Evolutionary conservation across 345 rosid species (phyloP).

Genomic region (Kandelia obovata): DNA sequence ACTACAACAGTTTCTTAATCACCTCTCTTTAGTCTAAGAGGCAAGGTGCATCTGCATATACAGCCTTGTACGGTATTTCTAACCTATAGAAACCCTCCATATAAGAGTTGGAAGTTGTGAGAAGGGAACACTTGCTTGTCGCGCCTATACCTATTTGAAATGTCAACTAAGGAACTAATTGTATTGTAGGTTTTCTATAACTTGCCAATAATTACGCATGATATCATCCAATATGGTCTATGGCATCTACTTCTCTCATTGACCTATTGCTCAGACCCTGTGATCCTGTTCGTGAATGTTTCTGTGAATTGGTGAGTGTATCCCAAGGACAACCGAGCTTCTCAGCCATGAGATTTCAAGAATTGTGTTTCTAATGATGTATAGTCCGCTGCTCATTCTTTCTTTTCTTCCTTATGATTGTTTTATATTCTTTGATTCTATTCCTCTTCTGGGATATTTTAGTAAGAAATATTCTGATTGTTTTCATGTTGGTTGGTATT

Average conservation of each 20-base stretch:
- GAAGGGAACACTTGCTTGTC: too few relatives aligned
- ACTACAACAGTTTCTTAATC: neutral
- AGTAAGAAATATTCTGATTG: conserved; percentile 1
- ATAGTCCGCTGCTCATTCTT: neutral
- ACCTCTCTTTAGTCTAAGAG: neutral
- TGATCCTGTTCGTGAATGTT: too few relatives aligned
- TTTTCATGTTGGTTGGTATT: conserved; percentile 12
- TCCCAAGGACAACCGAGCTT: too few relatives aligned
- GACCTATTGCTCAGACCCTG: too few relatives aligned
- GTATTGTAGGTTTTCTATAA: too few relatives aligned
- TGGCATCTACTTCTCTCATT: neutral
- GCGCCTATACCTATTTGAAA: neutral
- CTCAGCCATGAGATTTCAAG: too few relatives aligned
- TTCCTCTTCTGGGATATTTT: neutral
- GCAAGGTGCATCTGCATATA: neutral
- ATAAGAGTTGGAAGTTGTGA: neutral
- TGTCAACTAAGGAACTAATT: neutral
- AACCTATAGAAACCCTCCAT: neutral
- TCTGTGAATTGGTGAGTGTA: too few relatives aligned
- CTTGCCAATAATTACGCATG: neutral
- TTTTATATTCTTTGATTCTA: neutral
- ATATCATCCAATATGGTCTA: neutral
- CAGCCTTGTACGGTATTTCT: neutral
- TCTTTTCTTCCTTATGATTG: neutral
- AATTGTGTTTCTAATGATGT: too few relatives aligned